Evolutionary conservation across 2,329 filamentous ascomycete genomes (phyloP), one percentile per base, ranked within the genome.

Genomic region (Teratosphaeriaceae sp.): DNA sequence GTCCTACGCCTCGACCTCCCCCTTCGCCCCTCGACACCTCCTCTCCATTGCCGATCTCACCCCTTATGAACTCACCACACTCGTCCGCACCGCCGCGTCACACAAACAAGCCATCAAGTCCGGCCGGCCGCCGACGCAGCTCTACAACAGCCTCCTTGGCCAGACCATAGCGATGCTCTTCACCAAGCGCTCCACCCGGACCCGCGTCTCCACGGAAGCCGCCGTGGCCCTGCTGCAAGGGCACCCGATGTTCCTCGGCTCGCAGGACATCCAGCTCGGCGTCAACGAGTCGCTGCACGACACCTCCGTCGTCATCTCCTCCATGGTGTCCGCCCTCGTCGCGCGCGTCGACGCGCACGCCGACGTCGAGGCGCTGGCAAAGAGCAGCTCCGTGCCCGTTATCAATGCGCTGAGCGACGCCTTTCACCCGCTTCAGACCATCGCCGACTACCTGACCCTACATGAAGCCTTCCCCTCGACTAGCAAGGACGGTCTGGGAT

Each of bases 211-310:
- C 1, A 96, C 89, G 1, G 92, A 98, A 71, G 84, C 84, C 6
- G 92, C 92, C 11, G 82, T 96, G 27, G 79, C 84, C 15, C 73
- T 86, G 46, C 77, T 98, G 73, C 88, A 89, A 27, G 92, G 90
- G 0, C 85, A 95, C 57, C 83, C 92, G 18, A 96, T 98, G 89
- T 98, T 98, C 63, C 68, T 98, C 45, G 88, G 89, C 58, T 92
- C 89, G 62, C 84, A 94, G 43, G 92, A 98, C 62, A 98, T 98
- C 49, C 92, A 98, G 66, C 75, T 98, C 16, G 92, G 92, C 40
- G 92, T 89, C 51, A 98, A 98, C 58, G 92, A 98, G 68, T 89
- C 86, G 4, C 75, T 97, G n/a, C 84, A 87, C 62, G 92, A 98
- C 66, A 96, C 89, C 4, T 83, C 87, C 0, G 76, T 85, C 30